Evolutionary conservation across 2,329 filamentous ascomycete genomes (phyloP).

Genomic region (Aspergillus ochraceus): DNA sequence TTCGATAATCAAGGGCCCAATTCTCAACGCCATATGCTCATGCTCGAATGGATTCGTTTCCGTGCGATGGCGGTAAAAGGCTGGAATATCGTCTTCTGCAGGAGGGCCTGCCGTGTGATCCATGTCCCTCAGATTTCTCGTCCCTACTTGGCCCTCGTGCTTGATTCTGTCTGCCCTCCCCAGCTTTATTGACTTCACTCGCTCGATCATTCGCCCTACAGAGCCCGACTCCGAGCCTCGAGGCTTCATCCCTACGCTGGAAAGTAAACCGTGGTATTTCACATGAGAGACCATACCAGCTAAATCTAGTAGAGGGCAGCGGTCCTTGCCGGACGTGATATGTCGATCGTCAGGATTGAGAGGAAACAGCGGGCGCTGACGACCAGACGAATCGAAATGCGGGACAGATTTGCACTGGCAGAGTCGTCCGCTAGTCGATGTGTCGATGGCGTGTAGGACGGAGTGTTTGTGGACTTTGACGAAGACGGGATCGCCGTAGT

Average conservation of each 20-base stretch:
- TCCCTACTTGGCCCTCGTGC: not conserved
- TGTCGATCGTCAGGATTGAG: not conserved
- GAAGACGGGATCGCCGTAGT: constrained; percentile 29
- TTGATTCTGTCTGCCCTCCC: not conserved
- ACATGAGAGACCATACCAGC: not conserved
- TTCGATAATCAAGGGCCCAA: constrained; percentile 44
- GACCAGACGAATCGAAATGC: not conserved
- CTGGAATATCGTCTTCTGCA: constrained; percentile 29
- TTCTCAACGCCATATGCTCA: constrained; percentile 42
- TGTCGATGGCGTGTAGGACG: constrained; percentile 27
- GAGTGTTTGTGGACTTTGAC: constrained; percentile 38
- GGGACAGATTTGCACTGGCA: constrained; percentile 3
- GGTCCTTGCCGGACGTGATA: not conserved
- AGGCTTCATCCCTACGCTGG: not conserved
- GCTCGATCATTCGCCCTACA: not conserved
- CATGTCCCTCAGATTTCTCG: not conserved
- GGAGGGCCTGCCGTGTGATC: not conserved
- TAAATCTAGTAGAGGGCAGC: not conserved
- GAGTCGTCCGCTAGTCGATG: constrained; percentile 23
- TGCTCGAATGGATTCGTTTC: constrained; percentile 40
- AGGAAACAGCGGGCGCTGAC: constrained; percentile 1
- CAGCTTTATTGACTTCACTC: not conserved
- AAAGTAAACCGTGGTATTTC: constrained; percentile 6
- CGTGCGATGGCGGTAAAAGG: constrained; percentile 28
- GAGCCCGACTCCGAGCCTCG: not conserved